Conservation (phyloP, 2,329 filamentous ascomycete genomes). For the Penicillium digitatum region DNA sequence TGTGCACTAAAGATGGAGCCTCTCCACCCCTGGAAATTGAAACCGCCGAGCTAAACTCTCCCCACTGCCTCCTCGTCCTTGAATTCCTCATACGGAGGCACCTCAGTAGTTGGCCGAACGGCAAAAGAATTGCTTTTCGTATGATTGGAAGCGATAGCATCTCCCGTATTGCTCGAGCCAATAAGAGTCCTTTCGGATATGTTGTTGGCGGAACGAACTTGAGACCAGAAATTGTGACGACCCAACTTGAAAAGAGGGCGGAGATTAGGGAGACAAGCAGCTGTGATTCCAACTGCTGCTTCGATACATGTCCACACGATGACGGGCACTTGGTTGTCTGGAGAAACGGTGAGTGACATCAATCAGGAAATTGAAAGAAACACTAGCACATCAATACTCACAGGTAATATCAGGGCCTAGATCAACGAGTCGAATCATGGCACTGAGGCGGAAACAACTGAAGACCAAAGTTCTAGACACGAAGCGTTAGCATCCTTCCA, state of each 20-base stretch:
- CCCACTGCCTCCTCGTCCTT: not conserved
- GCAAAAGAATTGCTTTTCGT: constrained; percentile 2
- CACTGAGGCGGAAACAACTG: constrained; percentile 26
- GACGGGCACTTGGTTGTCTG: constrained; percentile 29
- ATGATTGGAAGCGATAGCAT: not conserved
- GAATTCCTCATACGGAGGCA: constrained; percentile 5
- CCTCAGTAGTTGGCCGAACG: constrained; percentile 1
- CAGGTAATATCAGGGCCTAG: constrained; percentile 30
- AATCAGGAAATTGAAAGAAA: not conserved
- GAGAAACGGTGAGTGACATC: not conserved
- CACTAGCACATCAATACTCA: constrained; percentile 11
- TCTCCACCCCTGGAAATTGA: not conserved
- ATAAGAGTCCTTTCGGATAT: constrained; percentile 12
- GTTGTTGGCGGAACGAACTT: constrained; percentile 14
- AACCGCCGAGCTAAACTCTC: not conserved
- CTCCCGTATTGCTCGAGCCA: not conserved
- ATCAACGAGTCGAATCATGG: constrained; percentile 24
- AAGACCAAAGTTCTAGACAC: constrained; percentile 24
- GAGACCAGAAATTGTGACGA: constrained; percentile 19
- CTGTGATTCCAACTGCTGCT: constrained; percentile 29
- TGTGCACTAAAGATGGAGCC: not conserved
- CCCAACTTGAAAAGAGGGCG: constrained; percentile 25
- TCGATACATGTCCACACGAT: constrained; percentile 33
- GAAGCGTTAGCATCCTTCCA: not conserved
- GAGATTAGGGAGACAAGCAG: constrained; percentile 31